Conservation (phyloP, 768 basidiomycete species). For the Lactarius trivialis region DNA sequence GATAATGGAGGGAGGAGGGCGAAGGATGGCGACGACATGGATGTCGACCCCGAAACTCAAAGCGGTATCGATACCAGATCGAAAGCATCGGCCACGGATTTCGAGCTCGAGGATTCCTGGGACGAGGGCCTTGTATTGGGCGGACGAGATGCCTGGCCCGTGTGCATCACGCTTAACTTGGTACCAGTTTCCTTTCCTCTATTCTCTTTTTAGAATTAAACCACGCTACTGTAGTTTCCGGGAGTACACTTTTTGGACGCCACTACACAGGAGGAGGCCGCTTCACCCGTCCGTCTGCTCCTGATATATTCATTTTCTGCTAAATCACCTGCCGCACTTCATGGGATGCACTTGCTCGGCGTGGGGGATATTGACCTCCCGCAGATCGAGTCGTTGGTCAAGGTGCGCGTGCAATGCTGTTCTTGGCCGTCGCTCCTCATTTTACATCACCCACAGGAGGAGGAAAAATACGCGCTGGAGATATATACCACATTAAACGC, state of each 20-base stretch:
- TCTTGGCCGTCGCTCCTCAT: neutral
- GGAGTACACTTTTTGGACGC: constrained; percentile 63
- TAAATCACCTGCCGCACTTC: constrained; percentile 37
- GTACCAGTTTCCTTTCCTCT: constrained; percentile 39
- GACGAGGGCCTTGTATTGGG: constrained; percentile 69
- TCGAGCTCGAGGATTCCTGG: constrained; percentile 84
- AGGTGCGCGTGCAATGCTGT: constrained; percentile 36
- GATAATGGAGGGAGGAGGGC: constrained; percentile 26
- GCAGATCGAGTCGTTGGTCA: constrained; percentile 46
- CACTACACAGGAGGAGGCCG: no score
- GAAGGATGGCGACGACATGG: constrained; percentile 42
- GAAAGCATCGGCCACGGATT: constrained; percentile 55
- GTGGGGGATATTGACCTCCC: constrained; percentile 47
- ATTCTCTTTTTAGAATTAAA: neutral
- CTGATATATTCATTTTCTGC: constrained; percentile 58
- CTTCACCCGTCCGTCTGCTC: no score
- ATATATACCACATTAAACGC: constrained; percentile 50
- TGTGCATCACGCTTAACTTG: no score
- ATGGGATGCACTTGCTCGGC: constrained; percentile 60
- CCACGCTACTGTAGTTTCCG: constrained; percentile 38
- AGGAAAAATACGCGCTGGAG: constrained; percentile 57
- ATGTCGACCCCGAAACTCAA: constrained; percentile 41
- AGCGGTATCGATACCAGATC: constrained; percentile 58
- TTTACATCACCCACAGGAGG: constrained; percentile 40
- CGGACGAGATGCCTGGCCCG: constrained; percentile 63